Percentiles rank a stretch among this genome's conserved stretches.
Evolutionary conservation across 805 yeast species (phyloP).

Genomic region (Komagataella mondaviorum): DNA sequence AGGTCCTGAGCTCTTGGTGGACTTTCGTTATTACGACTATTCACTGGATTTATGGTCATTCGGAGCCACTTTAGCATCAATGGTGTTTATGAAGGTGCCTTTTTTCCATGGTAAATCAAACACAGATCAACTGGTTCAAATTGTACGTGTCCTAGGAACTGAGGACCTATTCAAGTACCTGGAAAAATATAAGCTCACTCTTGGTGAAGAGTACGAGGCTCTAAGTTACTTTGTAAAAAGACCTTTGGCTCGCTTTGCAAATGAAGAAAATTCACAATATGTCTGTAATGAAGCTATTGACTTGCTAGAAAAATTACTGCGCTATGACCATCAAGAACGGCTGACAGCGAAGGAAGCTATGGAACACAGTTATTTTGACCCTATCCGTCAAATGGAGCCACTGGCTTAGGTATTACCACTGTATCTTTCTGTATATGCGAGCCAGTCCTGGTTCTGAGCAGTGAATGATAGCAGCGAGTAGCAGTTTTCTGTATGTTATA

Average conservation of each 20-base stretch:
- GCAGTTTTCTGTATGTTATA: not conserved
- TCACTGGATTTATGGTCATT: conserved; percentile 84
- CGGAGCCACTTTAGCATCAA: conserved; percentile 86
- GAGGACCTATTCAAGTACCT: conserved; percentile 57
- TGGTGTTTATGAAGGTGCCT: conserved; percentile 81
- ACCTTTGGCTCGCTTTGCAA: conserved; percentile 54
- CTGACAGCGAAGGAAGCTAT: conserved; percentile 83
- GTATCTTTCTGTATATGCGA: not conserved
- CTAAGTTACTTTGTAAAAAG: conserved; percentile 53
- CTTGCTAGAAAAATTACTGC: conserved; percentile 57
- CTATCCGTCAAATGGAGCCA: not conserved
- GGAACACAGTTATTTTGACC: conserved; percentile 29
- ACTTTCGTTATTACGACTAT: conserved; percentile 75
- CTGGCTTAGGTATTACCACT: not conserved
- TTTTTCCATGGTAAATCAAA: conserved; percentile 87
- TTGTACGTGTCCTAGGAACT: conserved; percentile 79
- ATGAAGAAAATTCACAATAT: conserved; percentile 40
- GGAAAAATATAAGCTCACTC: conserved; percentile 50
- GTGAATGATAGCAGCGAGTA: not conserved
- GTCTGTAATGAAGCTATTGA: conserved; percentile 28
- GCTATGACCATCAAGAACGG: conserved; percentile 81
- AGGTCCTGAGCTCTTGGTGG: conserved; percentile 83
- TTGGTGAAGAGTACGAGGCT: conserved; percentile 72
- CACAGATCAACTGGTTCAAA: conserved; percentile 84
- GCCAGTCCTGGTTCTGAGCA: not conserved